Evolutionary conservation across 2,329 filamentous ascomycete genomes (phyloP).

Genomic region (Dactylellina leptospora): DNA sequence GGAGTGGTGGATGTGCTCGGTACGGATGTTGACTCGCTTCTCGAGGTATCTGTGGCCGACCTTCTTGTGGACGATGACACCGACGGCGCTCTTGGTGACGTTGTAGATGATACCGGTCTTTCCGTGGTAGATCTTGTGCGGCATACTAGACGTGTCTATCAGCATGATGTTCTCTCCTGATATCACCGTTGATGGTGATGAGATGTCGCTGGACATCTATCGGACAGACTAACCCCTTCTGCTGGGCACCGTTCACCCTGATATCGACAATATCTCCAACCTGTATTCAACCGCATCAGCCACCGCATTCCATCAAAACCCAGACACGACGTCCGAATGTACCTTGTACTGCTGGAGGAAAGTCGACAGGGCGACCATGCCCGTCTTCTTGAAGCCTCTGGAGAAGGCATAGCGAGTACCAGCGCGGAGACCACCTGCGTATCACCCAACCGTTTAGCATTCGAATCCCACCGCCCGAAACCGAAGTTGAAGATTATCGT

Average conservation of each 20-base stretch:
- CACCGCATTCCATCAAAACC: background rate
- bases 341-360: conserved; percentile 84
- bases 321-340: conserved; percentile 62
- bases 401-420: conserved; percentile 95
- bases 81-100: conserved; percentile 96
- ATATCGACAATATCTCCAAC: conserved; percentile 99
- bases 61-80: conserved; percentile 99
- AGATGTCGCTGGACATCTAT: too few relatives aligned
- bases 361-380: conserved; percentile 89
- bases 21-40: conserved; percentile 99
- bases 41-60: conserved; percentile 99
- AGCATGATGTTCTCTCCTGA: conserved; percentile 19
- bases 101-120: conserved; percentile 99
- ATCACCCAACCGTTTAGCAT: conserved; percentile 58
- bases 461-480: conserved; percentile 22
- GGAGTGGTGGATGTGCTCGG: conserved; percentile 95
- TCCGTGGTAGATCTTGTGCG: conserved; percentile 99
- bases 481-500: conserved; percentile 5
- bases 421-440: conserved; percentile 84
- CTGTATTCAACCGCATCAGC: conserved; percentile 12
- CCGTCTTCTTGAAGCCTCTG: conserved; percentile 92
- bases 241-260: conserved; percentile 96
- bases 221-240: conserved; percentile 70
- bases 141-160: conserved; percentile 72
- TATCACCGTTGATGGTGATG: too few relatives aligned